A percentile compares a stretch with the other conserved stretches of the same genome.
These are phyloP conservation scores for Falciphora oryzae DNA, from an alignment of 2,329 filamentous ascomycete genomes.

Conservation along the genomic window DNA sequence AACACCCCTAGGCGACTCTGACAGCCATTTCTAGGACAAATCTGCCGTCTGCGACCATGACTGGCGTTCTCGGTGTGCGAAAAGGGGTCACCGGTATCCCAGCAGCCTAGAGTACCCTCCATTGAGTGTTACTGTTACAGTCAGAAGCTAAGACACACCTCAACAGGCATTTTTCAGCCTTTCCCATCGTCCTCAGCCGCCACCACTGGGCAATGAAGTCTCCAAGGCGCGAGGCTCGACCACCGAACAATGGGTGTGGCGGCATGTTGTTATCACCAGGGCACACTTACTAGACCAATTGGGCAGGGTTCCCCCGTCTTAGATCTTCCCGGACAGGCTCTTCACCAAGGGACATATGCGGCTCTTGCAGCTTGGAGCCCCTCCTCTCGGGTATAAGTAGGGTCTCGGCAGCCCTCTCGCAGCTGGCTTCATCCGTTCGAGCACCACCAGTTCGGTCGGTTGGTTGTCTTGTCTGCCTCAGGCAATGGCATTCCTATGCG, in stretches of 20 bases:
- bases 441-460: not conserved
- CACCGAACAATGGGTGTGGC: too few relatives aligned
- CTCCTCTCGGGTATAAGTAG: not conserved
- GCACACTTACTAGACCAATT: not conserved
- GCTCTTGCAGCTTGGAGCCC: not conserved
- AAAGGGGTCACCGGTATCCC: not conserved
- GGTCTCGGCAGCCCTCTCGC: not conserved
- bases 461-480: not conserved
- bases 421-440: not conserved
- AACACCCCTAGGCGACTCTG: too few relatives aligned
- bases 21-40: not conserved
- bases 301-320: not conserved
- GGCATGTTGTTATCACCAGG: not conserved
- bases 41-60: not conserved
- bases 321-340: not conserved
- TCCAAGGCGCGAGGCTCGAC: not conserved
- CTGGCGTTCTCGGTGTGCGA: not conserved
- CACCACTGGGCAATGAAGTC: too few relatives aligned
- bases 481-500: not conserved
- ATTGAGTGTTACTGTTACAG: not conserved
- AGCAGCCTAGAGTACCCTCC: not conserved
- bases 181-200: too few relatives aligned
- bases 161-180: not conserved
- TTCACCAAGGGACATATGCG: not conserved
- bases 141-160: not conserved